Base-by-base conservation (phyloP, 306 rosid genomes). In the Mimosa bimucronata region DNA sequence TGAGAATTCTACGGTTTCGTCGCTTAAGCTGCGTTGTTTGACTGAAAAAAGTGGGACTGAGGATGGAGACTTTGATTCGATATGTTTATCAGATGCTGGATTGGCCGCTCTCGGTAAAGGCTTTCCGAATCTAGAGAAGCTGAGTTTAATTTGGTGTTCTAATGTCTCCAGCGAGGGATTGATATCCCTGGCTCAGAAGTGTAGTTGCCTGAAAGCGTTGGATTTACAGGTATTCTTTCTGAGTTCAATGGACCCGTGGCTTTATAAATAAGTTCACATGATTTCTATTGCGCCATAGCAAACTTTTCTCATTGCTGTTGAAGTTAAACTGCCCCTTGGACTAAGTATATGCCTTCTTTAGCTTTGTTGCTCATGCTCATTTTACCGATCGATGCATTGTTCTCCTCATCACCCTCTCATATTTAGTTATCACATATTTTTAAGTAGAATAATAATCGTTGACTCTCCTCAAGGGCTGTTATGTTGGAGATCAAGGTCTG, bases 81-180 rank as follows among this genome's bases (percentile, higher is more conserved):
- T 66, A 11, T 88, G 87, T 77, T 81, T 95, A 73, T 93, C 97
- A 19, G 99, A 95, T 82, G 77, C 85, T 41, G 98, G 93, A 9
- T 83, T 95, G 86, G 76, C 79, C 77, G 86, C 90, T 79, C 87
- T 95, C 4, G 97, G 94, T 1, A 81, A 87, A 68, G 93, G 97
- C n/a, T 93, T 91, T 81, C 89, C 91, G 0, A 93, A 95, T 57
- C 93, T 95, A 10, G 91, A 91, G 79, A 93, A 81, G 80, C 68
- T 95, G 87, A 91, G 88, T 88, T 87, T 95, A 57, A 91, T 95
- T 48, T 95, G 97, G 98, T 93, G 98, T 88, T 91, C 97, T 48
- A 89, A 85, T 30, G 90, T 93, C 68, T 88, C 96, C 10, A 90
- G 93, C 73, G 52, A 55, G 3, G 98, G 97, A 9, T 85, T 95